Evolutionary conservation across 202 grass and related monocot genomes (phyloP).

Genomic region (Elaeis oleifera): DNA sequence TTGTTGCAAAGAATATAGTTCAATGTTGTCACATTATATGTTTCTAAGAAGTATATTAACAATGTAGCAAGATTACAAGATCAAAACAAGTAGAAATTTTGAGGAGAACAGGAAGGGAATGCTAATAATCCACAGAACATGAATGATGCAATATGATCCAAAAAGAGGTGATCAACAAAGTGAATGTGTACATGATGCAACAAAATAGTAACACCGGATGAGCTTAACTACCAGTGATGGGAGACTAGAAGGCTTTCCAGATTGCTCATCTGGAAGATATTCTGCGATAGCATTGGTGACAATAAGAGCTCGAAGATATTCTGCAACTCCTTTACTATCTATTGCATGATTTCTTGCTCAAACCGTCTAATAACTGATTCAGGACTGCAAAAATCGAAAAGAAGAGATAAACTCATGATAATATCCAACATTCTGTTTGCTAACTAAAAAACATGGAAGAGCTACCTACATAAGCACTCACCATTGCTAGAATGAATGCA

Average conservation of each 20-base stretch:
- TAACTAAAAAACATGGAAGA: too few species aligned
- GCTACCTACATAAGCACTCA: too few species aligned
- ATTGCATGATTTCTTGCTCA: conserved; percentile 90
- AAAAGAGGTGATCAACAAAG: neutral
- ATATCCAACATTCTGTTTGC: too few species aligned
- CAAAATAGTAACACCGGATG: neutral
- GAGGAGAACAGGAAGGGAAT: too few species aligned
- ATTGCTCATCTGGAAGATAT: conserved; percentile 80
- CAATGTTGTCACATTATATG: too few species aligned
- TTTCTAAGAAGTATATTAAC: too few species aligned
- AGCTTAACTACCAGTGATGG: conserved; percentile 58
- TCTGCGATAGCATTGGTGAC: conserved; percentile 76
- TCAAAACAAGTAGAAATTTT: too few species aligned
- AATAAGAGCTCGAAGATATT: conserved; percentile 91
- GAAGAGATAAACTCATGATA: too few species aligned
- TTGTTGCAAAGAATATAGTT: too few species aligned
- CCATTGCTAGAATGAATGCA: too few species aligned
- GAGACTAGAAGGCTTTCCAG: conserved; percentile 71
- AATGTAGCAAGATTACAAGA: too few species aligned
- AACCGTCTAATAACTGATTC: conserved; percentile 86
- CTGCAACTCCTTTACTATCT: conserved; percentile 81
- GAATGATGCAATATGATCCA: neutral
- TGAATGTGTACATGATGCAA: neutral
- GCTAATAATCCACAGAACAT: too few species aligned
- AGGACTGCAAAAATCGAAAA: conserved; percentile 34